Evolutionary conservation across 306 rosid species (phyloP), one percentile per base, ranked within the genome.

Genomic region (Psophocarpus tetragonolobus): DNA sequence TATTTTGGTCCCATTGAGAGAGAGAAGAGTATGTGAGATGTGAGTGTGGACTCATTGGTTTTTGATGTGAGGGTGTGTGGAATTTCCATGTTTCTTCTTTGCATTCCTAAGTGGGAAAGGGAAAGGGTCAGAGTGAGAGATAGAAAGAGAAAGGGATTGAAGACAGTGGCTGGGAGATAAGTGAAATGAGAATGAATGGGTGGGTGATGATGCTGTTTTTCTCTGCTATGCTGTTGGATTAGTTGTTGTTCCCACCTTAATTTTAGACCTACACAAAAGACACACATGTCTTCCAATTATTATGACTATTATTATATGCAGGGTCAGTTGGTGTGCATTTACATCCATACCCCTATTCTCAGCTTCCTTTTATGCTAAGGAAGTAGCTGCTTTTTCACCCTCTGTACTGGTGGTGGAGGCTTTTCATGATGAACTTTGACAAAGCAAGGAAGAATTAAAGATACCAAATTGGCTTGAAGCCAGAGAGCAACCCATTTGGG

Each of bases 1-100:
- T 83, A 80, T 79, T 87, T 88, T 90, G 87, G 94, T 88, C 91
- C 90, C 97, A 88, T 88, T 88, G 82, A 76, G 67, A 82, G 41
- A 69, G 79, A 79, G 77, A 75, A 50, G 45, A 60, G 9, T 20
- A 11, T 1, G 1, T 2, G 2, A 23, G 72, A 73, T 71, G 41
- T 77, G 82, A 83, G 81, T 68, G 88, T 69, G 88, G 87, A 82
- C 90, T 86, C 86, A 75, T 67, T 45, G 53, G 26, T 50, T 50
- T 50, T 50, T 76, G 54, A 74, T 53, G 79, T 60, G 62, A 35
- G 82, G 48, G 81, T 85, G 85, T 68, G 85, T 86, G 86, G 81
- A 88, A 79, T 88, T 88, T 82, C 90, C 83, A 87, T 85, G 85
- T 83, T 82, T 87, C 92, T 73, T 85, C 87, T 75, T 66, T 71